Evolutionary conservation across 1,284 basidiomycete species (phyloP), one percentile per base, ranked within the genome.

Genomic region (Fistulinella staudtii): DNA sequence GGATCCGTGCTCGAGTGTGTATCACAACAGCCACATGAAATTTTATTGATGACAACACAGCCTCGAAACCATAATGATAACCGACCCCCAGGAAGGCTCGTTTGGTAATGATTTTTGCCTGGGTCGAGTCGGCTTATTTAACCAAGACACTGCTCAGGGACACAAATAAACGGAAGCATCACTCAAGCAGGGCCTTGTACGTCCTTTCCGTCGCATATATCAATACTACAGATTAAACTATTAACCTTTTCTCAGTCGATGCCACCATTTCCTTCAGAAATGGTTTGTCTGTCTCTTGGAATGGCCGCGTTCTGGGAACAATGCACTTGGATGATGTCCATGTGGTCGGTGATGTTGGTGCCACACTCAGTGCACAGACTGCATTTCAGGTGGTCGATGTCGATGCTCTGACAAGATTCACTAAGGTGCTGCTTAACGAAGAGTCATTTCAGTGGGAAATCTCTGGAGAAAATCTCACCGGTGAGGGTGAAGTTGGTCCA

Each of bases 371-470:
- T 56, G 57, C 77, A 13, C 65, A 76, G 28, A 72, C 83, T 5
- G 65, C 70, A 5, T 89, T 89, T 56, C 65, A 71, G 21, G 79
- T 90, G 5, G 74, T 76, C 1, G 74, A 85, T 53, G 73, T 82
- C 14, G 71, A 65, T 34, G 76, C 76, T 46, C 65, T 89, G 45
- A 75, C 83, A 21, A 73, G 74, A 25, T 89, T 89, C 59, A 86
- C 86, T 1, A 79, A 78, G 69, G 66, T 68, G 15, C 64, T 89
- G 44, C 70, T 90, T 5, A 85, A 78, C 1, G 67, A 81, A 51
- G 80, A 82, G 53, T 77, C 74, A 11, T 90, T 90, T 57, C 75
- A 80, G 15, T 90, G 87, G 86, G 72, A 75, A 24, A 88, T 90
- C 52, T 72, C 76, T 14, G 82, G 77, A n/a, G 71, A 80, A 29